Evolutionary conservation across 805 yeast species (phyloP).

Genomic region (Wickerhamiella brachini): DNA sequence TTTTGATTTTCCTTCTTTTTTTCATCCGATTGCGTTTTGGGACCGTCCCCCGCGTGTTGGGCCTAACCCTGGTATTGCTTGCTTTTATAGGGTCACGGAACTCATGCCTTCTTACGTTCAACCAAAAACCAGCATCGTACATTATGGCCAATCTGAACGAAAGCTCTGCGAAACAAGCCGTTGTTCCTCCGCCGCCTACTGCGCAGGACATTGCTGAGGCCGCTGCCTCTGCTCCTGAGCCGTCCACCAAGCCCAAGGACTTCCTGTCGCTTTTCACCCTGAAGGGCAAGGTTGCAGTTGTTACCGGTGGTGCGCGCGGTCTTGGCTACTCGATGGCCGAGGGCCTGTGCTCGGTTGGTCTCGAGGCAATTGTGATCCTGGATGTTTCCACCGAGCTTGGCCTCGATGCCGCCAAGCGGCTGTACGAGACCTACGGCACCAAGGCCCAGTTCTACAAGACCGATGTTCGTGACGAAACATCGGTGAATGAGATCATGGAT

Average conservation of each 20-base stretch:
- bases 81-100: background rate
- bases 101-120: background rate
- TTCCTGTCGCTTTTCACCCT: conserved; percentile 34
- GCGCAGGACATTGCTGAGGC: conserved; percentile 28
- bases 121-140: background rate
- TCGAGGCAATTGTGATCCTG: conserved; percentile 39
- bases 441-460: conserved; percentile 49
- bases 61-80: background rate
- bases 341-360: conserved; percentile 41
- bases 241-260: conserved; percentile 26
- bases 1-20: background rate
- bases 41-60: too few species aligned
- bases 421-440: conserved; percentile 39
- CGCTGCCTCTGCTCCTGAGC: conserved; percentile 21
- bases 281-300: conserved; percentile 48
- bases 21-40: background rate
- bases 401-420: conserved; percentile 43
- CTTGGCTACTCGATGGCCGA: conserved; percentile 48
- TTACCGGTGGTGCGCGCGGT: conserved; percentile 61
- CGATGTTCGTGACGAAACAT: conserved; percentile 41
- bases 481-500: conserved; percentile 38
- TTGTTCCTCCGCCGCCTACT: conserved; percentile 29
- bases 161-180: conserved; percentile 23
- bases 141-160: conserved; percentile 4
- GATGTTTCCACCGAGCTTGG: conserved; percentile 52